Evolutionary conservation across 2,329 filamentous ascomycete genomes (phyloP).

Genomic region (Salinomyces thailandicus): DNA sequence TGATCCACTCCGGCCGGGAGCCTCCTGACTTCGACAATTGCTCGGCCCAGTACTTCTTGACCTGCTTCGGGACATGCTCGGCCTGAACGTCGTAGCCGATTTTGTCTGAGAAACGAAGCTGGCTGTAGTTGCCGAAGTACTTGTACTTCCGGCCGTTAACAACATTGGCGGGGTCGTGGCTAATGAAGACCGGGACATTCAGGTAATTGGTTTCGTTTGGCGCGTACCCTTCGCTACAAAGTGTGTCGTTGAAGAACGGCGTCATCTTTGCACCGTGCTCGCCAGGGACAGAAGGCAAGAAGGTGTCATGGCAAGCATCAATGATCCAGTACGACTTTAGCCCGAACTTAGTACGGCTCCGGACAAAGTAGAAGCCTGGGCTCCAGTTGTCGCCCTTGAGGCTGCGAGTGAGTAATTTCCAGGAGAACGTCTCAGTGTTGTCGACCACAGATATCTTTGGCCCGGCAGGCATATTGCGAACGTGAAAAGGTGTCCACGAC

Average conservation of each 20-base stretch:
- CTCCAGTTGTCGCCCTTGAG: conserved; percentile 32
- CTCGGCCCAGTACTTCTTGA: conserved; percentile 30
- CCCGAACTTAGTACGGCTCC: conserved; percentile 19
- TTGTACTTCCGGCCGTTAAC: conserved; percentile 22
- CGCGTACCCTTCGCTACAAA: too few relatives aligned
- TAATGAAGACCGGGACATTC: conserved; percentile 35
- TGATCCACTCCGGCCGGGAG: conserved; percentile 34
- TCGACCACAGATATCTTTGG: conserved; percentile 8
- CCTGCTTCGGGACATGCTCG: conserved; percentile 27
- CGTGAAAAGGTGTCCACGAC: conserved; percentile 29
- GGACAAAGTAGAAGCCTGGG: conserved; percentile 31
- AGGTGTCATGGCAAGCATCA: conserved; percentile 30
- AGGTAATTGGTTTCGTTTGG: conserved; percentile 20
- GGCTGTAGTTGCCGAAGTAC: conserved; percentile 39
- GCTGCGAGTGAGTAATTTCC: conserved; percentile 27
- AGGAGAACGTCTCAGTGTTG: conserved; percentile 28
- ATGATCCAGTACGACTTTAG: conserved; percentile 33
- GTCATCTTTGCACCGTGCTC: conserved; percentile 38
- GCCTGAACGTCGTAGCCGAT: conserved; percentile 33
- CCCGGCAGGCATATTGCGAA: conserved; percentile 23
- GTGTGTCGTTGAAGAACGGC: conserved; percentile 34
- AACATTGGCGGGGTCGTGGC: neutral
- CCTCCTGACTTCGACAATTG: conserved; percentile 27
- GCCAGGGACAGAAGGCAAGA: conserved; percentile 31
- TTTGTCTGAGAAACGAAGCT: conserved; percentile 35